A percentile compares a stretch with the other conserved stretches of the same genome.
These are phyloP conservation scores for Sphaerulina vaccinii DNA, from an alignment of 2,329 filamentous ascomycete genomes.

Conservation along the genomic window DNA sequence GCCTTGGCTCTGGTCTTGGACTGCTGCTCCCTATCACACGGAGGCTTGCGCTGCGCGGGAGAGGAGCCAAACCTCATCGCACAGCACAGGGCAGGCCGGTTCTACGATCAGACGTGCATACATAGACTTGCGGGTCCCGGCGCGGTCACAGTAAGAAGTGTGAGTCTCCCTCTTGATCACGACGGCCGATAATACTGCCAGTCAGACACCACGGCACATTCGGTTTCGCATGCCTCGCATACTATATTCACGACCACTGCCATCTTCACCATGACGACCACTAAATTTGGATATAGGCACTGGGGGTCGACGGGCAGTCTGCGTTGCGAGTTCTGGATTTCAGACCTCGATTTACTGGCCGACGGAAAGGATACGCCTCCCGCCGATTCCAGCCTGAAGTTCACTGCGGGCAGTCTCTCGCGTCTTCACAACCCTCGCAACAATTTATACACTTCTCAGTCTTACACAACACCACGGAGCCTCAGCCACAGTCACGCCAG, in stretches of 20 bases:
- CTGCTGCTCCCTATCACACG: background rate
- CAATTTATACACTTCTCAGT: no score
- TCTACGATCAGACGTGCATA: background rate
- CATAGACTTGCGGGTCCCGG: background rate
- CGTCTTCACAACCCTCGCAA: conserved; percentile 12
- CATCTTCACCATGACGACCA: conserved; percentile 11
- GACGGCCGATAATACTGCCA: background rate
- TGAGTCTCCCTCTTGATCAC: background rate
- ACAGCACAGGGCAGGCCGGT: background rate
- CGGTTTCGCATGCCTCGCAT: background rate
- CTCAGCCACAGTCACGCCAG: conserved; percentile 6
- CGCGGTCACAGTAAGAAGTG: background rate
- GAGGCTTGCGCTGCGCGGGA: background rate
- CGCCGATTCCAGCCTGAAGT: conserved; percentile 10
- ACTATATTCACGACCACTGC: background rate
- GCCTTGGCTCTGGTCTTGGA: background rate
- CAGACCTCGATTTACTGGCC: conserved; percentile 16
- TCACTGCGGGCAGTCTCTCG: conserved; percentile 19
- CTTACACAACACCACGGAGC: background rate
- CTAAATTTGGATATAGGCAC: conserved; percentile 19
- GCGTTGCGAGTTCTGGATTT: conserved; percentile 21
- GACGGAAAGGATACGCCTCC: conserved; percentile 9
- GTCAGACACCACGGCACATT: background rate
- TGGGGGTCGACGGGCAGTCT: conserved; percentile 17
- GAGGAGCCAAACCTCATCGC: background rate